phyloP scores from a whole-genome alignment of 2,329 filamentous ascomycete species.

The Claviceps spartinae region DNA sequence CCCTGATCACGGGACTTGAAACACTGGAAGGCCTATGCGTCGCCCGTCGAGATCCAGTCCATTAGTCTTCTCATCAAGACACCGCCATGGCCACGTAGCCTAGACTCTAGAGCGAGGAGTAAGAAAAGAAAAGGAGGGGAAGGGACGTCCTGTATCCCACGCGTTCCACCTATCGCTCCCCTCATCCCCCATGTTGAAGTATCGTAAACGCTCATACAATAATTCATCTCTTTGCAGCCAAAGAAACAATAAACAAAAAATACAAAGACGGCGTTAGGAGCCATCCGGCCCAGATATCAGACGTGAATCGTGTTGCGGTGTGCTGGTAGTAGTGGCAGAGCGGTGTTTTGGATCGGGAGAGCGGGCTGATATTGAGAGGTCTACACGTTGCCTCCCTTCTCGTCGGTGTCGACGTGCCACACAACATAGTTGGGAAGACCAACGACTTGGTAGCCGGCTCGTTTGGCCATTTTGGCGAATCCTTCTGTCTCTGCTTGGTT shows the following conservation, averaged over 20 bases:
- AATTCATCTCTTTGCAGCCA: slow-evolving; percentile 8
- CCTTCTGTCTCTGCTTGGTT: slow-evolving; percentile 98
- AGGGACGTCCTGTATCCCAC: neutral
- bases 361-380: neutral
- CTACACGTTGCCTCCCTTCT: slow-evolving; percentile 71
- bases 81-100: neutral
- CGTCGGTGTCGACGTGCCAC: slow-evolving; percentile 95
- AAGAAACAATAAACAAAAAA: slow-evolving; percentile 6
- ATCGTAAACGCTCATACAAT: slow-evolving; percentile 16
- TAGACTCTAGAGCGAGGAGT: neutral
- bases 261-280: slow-evolving; percentile 8
- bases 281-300: slow-evolving; percentile 12
- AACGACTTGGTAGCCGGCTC: slow-evolving; percentile 82
- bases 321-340: neutral
- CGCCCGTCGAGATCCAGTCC: neutral
- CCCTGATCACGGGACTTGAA: neutral
- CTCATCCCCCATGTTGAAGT: slow-evolving; percentile 1
- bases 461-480: slow-evolving; percentile 97
- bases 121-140: neutral
- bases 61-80: neutral
- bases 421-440: slow-evolving; percentile 96
- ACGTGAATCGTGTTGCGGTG: slow-evolving; percentile 9
- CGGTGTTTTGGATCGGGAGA: neutral
- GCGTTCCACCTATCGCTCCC: neutral
- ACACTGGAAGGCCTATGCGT: neutral